These are phyloP conservation scores for Hortiboletus flavorubellus DNA, from an alignment of 768 basidiomycete species.

Conservation along the genomic window DNA sequence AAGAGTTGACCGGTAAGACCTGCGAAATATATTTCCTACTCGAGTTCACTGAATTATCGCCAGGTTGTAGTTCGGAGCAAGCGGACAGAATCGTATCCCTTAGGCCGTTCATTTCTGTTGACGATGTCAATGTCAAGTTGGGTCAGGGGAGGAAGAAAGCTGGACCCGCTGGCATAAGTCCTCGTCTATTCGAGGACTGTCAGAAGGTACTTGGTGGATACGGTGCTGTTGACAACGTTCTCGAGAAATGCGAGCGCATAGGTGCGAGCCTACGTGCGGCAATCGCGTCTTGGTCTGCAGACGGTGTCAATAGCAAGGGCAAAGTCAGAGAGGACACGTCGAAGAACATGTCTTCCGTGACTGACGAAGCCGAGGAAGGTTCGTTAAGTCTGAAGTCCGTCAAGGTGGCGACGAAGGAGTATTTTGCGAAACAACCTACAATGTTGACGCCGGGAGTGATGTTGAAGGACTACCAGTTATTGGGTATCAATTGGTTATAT, in stretches of 20 bases:
- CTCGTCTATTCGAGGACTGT: constrained; percentile 89
- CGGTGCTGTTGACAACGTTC: constrained; percentile 81
- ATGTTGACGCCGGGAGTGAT: constrained; percentile 61
- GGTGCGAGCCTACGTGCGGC: constrained; percentile 69
- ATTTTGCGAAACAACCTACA: constrained; percentile 72
- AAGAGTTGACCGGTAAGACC: constrained; percentile 69
- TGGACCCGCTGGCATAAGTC: constrained; percentile 77
- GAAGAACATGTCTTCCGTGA: constrained; percentile 16
- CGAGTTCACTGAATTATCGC: constrained; percentile 3
- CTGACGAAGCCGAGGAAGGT: constrained; percentile 53
- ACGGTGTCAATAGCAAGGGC: constrained; percentile 30
- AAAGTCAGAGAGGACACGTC: constrained; percentile 38
- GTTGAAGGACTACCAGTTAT: constrained; percentile 94
- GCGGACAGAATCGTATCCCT: constrained; percentile 73
- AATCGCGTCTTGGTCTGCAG: constrained; percentile 73
- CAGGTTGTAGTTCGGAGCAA: constrained; percentile 79
- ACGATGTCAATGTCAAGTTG: constrained; percentile 73
- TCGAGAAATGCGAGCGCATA: constrained; percentile 85
- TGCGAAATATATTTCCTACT: not conserved
- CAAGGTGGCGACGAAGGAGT: constrained; percentile 49
- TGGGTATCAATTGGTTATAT: constrained; percentile 98
- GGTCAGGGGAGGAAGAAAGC: constrained; percentile 86
- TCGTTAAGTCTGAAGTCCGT: constrained; percentile 55
- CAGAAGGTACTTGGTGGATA: constrained; percentile 82
- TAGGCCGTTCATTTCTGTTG: constrained; percentile 75